Evolutionary conservation across 2,329 filamentous ascomycete species (phyloP).

Genomic region (Fusarium torreyae): DNA sequence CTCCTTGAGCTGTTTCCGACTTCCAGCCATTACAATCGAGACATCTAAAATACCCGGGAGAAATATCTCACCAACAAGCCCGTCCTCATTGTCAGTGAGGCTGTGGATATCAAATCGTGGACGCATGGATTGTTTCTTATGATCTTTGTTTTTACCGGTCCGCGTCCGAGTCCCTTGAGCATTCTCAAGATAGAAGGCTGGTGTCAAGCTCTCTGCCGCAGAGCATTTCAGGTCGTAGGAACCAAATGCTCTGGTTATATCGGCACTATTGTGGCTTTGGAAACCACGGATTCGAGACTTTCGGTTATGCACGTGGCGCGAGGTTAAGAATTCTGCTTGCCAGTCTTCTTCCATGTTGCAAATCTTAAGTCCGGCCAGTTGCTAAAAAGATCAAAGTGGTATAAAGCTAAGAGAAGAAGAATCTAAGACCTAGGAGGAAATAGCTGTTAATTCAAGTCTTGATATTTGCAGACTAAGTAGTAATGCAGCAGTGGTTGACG

Average conservation of each 20-base stretch:
- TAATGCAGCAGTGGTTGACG: too few relatives aligned
- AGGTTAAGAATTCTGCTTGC: background rate
- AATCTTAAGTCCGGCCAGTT: too few relatives aligned
- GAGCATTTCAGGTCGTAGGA: constrained; percentile 19
- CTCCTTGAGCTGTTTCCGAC: constrained; percentile 6
- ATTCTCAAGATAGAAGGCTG: too few relatives aligned
- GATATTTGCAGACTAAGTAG: too few relatives aligned
- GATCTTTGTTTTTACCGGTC: background rate
- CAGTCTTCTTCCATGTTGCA: background rate
- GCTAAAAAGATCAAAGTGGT: too few relatives aligned
- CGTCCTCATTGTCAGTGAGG: constrained; percentile 6
- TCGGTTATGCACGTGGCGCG: constrained; percentile 19
- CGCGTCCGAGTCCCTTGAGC: too few relatives aligned
- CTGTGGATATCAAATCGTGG: constrained; percentile 1
- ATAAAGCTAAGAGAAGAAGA: too few relatives aligned
- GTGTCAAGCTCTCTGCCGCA: background rate
- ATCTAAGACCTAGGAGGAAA: too few relatives aligned
- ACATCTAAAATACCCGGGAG: constrained; percentile 12
- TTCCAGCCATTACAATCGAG: constrained; percentile 17
- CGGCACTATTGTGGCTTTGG: background rate
- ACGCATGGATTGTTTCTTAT: background rate
- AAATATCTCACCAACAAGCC: constrained; percentile 2
- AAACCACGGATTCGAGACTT: background rate
- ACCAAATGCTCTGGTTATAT: constrained; percentile 3
- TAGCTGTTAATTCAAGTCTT: too few relatives aligned